A percentile compares a stretch with the other conserved stretches of the same genome.
Conservation (phyloP, 768 basidiomycete species). For the Leccinum uliginosum region DNA sequence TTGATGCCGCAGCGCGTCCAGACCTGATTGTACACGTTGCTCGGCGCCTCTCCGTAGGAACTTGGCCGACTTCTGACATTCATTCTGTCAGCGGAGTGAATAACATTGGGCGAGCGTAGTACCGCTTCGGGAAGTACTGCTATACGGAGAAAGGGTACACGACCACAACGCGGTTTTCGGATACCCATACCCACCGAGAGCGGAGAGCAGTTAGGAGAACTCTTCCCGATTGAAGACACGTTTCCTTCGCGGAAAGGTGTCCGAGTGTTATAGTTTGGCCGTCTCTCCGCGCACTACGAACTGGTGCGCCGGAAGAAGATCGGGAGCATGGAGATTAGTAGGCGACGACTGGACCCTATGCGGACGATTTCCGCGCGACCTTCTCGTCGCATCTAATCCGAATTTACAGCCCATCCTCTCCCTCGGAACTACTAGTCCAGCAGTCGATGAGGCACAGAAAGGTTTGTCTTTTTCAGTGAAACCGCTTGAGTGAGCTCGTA, state of each 20-base stretch:
- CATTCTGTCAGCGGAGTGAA: too few relatives aligned
- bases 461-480: constrained; percentile 6
- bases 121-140: too few relatives aligned
- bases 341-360: constrained; percentile 17
- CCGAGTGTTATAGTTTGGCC: constrained; percentile 4
- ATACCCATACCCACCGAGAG: constrained; percentile 56
- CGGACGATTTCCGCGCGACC: constrained; percentile 18
- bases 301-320: constrained; percentile 8
- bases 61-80: too few relatives aligned
- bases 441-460: background rate
- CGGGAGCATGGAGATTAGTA: background rate
- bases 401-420: background rate
- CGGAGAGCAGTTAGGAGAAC: constrained; percentile 14
- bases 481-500: constrained; percentile 17
- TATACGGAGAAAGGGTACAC: constrained; percentile 10
- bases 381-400: constrained; percentile 1
- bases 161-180: constrained; percentile 14
- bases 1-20: too few relatives aligned
- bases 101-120: too few relatives aligned
- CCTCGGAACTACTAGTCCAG: background rate
- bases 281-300: constrained; percentile 2
- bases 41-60: too few relatives aligned
- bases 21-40: too few relatives aligned
- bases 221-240: constrained; percentile 3
- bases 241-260: constrained; percentile 11